Conservation (phyloP, 257 asterid species). For the Scutellaria minor region DNA sequence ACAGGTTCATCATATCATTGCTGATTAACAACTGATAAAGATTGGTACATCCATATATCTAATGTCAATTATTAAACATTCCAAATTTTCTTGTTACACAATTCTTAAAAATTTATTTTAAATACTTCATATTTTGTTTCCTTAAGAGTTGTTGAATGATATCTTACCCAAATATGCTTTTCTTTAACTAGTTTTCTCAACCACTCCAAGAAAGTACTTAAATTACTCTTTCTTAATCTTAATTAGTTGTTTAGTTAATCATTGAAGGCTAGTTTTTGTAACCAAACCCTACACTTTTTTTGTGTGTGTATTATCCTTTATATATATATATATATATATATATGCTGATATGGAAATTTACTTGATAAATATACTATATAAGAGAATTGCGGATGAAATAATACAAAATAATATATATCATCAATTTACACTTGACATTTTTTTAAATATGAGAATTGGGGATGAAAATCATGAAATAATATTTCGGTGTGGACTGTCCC, state of each 20-base stretch:
- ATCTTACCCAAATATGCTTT: constrained; percentile 25
- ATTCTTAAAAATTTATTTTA: neutral
- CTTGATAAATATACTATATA: too few species aligned
- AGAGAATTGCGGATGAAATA: too few species aligned
- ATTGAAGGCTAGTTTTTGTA: neutral
- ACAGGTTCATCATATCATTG: constrained; percentile 12
- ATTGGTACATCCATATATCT: constrained; percentile 37
- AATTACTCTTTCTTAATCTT: constrained; percentile 10
- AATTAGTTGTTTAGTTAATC: constrained; percentile 22
- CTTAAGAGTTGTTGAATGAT: constrained; percentile 37
- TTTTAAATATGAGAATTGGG: too few species aligned
- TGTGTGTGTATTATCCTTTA: too few species aligned
- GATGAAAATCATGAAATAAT: too few species aligned
- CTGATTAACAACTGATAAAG: constrained; percentile 12
- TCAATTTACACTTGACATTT: too few species aligned
- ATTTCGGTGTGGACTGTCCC: too few species aligned
- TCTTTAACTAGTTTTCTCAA: constrained; percentile 38
- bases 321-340: neutral
- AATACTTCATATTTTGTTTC: neutral
- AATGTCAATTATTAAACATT: constrained; percentile 15
- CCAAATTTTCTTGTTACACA: neutral
- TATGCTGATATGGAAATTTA: too few species aligned
- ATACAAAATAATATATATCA: too few species aligned
- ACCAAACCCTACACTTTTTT: constrained; percentile 4
- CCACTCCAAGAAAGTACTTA: constrained; percentile 35